Evolutionary conservation across 768 basidiomycete genomes (phyloP).

Genomic region (Nidula microcarpa): DNA sequence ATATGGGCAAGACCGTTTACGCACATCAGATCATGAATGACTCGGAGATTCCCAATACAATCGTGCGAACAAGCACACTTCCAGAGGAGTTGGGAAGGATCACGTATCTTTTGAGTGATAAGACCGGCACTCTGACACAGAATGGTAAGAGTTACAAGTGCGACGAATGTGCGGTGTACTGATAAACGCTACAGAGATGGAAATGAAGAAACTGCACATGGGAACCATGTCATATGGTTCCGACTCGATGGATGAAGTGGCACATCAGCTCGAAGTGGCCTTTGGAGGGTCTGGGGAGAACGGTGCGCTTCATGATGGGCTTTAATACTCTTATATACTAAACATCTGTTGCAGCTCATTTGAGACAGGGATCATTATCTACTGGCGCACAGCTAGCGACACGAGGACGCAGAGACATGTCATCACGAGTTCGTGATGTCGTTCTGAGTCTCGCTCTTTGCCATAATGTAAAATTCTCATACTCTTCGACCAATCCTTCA

Average conservation of each 20-base stretch:
- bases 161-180: background rate
- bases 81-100: constrained; percentile 96
- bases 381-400: constrained; percentile 83
- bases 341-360: constrained; percentile 24
- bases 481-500: background rate
- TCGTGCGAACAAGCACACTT: constrained; percentile 95
- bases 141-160: constrained; percentile 60
- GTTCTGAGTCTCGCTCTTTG: constrained; percentile 92
- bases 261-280: constrained; percentile 83
- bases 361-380: constrained; percentile 51
- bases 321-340: background rate
- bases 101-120: constrained; percentile 94
- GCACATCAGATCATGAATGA: constrained; percentile 95
- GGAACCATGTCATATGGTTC: constrained; percentile 96
- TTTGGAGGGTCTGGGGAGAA: constrained; percentile 68
- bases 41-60: constrained; percentile 88
- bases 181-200: constrained; percentile 72
- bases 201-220: constrained; percentile 98
- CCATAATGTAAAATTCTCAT: constrained; percentile 71
- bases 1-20: constrained; percentile 99
- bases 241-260: constrained; percentile 99
- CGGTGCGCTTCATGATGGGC: constrained; percentile 24
- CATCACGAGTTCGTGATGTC: constrained; percentile 87
- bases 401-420: constrained; percentile 91
- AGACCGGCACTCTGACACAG: constrained; percentile 96